These are phyloP conservation scores for Cornus controversa DNA, from an alignment of 148 eudicot genomes.

Conservation along the genomic window DNA sequence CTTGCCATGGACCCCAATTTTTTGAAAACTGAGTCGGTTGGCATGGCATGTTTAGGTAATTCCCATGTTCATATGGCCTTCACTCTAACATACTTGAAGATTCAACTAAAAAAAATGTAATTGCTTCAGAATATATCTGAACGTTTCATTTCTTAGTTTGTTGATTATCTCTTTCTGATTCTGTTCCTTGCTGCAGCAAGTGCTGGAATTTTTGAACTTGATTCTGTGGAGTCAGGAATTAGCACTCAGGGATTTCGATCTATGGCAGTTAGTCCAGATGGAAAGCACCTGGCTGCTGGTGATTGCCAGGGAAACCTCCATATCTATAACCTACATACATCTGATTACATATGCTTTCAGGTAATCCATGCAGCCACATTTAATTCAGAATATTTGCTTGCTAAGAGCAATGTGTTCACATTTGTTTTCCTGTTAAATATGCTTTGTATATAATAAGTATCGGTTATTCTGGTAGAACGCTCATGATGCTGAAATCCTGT, in stretches of 20 bases:
- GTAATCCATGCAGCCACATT: constrained; percentile 18
- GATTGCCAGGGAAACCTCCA: constrained; percentile 52
- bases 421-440: not conserved
- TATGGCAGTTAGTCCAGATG: constrained; percentile 60
- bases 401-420: not conserved
- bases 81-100: not conserved
- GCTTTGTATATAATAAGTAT: not conserved
- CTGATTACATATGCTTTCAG: constrained; percentile 43
- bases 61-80: not conserved
- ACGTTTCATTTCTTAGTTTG: constrained; percentile 6
- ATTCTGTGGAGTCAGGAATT: constrained; percentile 34
- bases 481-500: constrained; percentile 48
- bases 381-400: not conserved
- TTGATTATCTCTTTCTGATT: not conserved
- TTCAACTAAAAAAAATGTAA: not conserved
- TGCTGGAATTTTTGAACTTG: constrained; percentile 53
- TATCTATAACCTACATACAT: constrained; percentile 41
- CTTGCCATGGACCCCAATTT: constrained; percentile 10
- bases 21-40: constrained; percentile 13
- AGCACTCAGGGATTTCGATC: constrained; percentile 42
- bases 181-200: constrained; percentile 35
- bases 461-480: constrained; percentile 32
- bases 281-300: constrained; percentile 57
- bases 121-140: not conserved
- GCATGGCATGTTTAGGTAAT: constrained; percentile 36